Evolutionary conservation across 345 rosid genomes (phyloP), one percentile per base, ranked within the genome.

Genomic region (Excoecaria agallocha): DNA sequence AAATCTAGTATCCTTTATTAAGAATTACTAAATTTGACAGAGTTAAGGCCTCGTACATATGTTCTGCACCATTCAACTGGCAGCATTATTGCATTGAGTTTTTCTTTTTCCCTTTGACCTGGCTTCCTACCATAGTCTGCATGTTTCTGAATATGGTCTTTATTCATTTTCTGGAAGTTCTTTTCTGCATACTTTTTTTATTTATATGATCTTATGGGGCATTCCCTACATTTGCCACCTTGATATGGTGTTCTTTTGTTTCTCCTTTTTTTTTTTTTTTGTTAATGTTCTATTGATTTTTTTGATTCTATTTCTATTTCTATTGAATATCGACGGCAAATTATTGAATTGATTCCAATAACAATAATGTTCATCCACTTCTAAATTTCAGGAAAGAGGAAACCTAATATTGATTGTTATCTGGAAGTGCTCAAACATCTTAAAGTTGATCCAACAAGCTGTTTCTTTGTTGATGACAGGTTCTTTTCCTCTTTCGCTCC

Each of bases 381-480:
- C 37, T 9, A 39, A 10, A 17, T 77, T 75, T 49, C 81, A 94
- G 97, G 98, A 59, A 94, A 88, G 82, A 92, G 97, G 85, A 92
- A 94, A 85, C 98, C 98, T 73, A 93, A 94, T 78, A 93, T 79
- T 67, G 86, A 85, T 57, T 88, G 87, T 80, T 92, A 84, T 78
- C 76, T 81, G 76, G 89, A 89, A 73, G 93, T 76, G 60, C 77
- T 86, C 66, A 72, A 74, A 68, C 87, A 85, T 75, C 97, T 92
- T 55, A 76, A 85, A 66, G 93, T 92, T 70, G 90, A 94, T 74
- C 89, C 98, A 64, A 73, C 71, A 35, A 79, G 82, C 82, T 92
- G 98, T 78, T 76, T 94, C 70, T 92, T 94, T 78, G 70, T 92
- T 59, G 97, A 92, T 78, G 97, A 92, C 89, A 91, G 97, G 98